Evolutionary conservation across 2,329 filamentous ascomycete species (phyloP), one percentile per base, ranked within the genome.

Genomic region (Claviceps cyperi): DNA sequence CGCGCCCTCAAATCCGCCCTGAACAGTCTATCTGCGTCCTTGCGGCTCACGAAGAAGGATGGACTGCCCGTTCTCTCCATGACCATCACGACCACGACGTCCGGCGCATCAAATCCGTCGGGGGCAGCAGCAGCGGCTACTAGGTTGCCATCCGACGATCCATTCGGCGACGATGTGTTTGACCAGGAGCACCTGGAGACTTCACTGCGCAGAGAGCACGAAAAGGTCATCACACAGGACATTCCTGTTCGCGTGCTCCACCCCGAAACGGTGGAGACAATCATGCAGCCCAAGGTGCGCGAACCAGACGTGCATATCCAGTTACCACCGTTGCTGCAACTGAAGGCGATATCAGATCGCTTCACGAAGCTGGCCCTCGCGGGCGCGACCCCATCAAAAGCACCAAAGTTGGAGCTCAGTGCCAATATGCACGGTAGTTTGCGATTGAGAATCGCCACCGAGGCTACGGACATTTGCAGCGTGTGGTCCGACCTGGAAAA

Each of bases 401-500:
- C 69, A 3, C 79, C 87, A 0, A 86, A 89, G 59, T 72, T 98
- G 3, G 88, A 95, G 63, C 69, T 97, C 43, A 84, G 84, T 49
- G 92, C 90, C 32, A 98, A 96, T 66, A 95, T 95, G 88, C 86
- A 94, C 66, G 92, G 92, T 19, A 83, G 81, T 51, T 70, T 98
- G 51, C 81, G 81, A 45, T 74, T 98, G 54, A 80, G 84, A 11
- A 84, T 96, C 53, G 76, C 78, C 37, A 92, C 89, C 1, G 90
- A 97, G 63, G 80, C 84, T 7, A 80, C 95, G 58, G 83, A 84
- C 53, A 94, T 97, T 51, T 83, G 82, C 51, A 92, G 84, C 59
- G 77, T 84, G 43, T 98, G 92, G 92, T 80, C 79, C 3, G 86
- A 83, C 1, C 77, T 98, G 35, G 81, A 81, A 50, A 96, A 97